Evolutionary conservation across 352 stramenopile genomes (phyloP), one percentile per base, ranked within the genome.

Genomic region (Phytophthora brassicae): DNA sequence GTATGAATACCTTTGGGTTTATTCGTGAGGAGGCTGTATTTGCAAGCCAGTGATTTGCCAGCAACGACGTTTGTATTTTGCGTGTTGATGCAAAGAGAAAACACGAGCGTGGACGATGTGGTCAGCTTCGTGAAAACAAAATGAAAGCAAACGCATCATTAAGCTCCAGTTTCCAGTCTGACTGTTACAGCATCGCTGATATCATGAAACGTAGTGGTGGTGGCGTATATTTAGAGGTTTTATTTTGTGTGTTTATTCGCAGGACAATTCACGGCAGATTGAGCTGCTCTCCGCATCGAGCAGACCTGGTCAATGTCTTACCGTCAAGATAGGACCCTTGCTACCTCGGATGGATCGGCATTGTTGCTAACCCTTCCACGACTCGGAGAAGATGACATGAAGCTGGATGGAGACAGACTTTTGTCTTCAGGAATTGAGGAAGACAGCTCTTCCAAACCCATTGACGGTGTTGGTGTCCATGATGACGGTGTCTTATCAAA

Each of bases 401-500:
- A 43, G 17, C 26, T 50, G 7, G 43, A 59, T 24, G 41, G 19
- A 46, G 31, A 52, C 14, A 39, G 36, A 19, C n/a, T 16, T 20
- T 52, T 35, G 26, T 56, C 46, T 14, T 46, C 46, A 38, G 56
- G 22, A 20, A 16, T 61, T 2, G 38, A 58, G 12, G 65, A 66
- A 43, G 46, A 52, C 22, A 44, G 13, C 19, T 14, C 26, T 6
- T 35, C 45, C 14, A 70, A 64, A 33, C 16, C 46, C 22, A 42
- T 36, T n/a, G 56, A 68, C 38, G 4, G 16, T 16, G 36, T 74
- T 31, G 58, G 17, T 23, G 28, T 45, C 38, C 59, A 77, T 14
- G 60, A 56, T 20, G 68, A 84, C 7, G 55, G 67, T 16, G 71
- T 80, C 22, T 56, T 74, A 3, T 65, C 63, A 9, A 82, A 77